A percentile compares a stretch with the other conserved stretches of the same genome.
phyloP scores from a whole-genome alignment of 257 asterid genomes.

The Lithospermum erythrorhizon region DNA sequence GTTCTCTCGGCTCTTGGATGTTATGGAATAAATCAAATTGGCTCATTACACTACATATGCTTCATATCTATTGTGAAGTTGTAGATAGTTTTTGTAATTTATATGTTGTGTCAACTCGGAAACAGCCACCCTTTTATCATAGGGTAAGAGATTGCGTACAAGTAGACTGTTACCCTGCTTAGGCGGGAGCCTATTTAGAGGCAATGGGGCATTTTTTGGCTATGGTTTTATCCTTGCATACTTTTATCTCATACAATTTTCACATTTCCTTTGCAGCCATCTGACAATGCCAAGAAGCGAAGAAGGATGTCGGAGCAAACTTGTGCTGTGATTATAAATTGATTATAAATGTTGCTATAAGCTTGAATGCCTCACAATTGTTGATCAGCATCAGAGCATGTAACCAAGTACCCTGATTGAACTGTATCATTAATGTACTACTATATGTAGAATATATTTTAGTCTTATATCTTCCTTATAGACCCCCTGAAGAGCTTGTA shows the following conservation, averaged over 20 bases:
- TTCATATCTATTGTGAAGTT: no score
- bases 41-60: no score
- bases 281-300: slow-evolving; percentile 1
- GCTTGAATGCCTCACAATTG: neutral
- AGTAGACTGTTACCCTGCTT: no score
- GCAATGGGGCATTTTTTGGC: no score
- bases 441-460: neutral
- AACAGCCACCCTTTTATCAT: no score
- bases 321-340: slow-evolving; percentile 7
- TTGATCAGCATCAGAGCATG: neutral
- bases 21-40: no score
- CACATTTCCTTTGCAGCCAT: slow-evolving; percentile 3
- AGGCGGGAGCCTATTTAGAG: no score
- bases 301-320: neutral
- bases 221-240: no score
- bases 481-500: neutral
- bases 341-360: neutral
- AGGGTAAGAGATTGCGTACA: no score
- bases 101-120: no score
- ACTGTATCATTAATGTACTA: neutral
- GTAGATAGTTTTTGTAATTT: no score
- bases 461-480: neutral
- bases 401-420: neutral
- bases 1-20: no score
- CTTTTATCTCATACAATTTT: slow-evolving; percentile 1